phyloP scores from a whole-genome alignment of 805 yeast species.

The Candida sphagnicola region DNA sequence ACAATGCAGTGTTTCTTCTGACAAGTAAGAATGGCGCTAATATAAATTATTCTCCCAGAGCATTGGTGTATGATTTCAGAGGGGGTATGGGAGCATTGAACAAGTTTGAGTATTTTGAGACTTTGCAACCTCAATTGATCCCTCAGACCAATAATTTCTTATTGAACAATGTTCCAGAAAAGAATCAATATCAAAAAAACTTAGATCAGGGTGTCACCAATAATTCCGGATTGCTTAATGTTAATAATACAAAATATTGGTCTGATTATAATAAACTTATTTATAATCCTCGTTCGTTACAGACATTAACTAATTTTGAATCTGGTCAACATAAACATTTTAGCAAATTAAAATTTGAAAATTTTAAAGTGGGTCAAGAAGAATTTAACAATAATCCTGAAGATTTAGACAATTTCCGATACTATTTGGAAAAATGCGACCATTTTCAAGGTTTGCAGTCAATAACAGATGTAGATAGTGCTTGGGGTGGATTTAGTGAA shows the following conservation, averaged over 20 bases:
- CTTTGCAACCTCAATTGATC: conserved; percentile 24
- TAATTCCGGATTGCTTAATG: conserved; percentile 22
- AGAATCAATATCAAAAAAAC: conserved; percentile 60
- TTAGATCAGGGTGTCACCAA: conserved; percentile 47
- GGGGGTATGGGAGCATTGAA: conserved; percentile 75
- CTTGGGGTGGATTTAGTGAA: conserved; percentile 79
- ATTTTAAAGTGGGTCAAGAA: conserved; percentile 52
- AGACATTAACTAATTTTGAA: conserved; percentile 58
- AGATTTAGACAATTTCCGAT: conserved; percentile 52
- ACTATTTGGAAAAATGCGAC: conserved; percentile 72
- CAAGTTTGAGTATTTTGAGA: conserved; percentile 44
- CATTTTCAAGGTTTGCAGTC: conserved; percentile 66
- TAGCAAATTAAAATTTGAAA: conserved; percentile 39
- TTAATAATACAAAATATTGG: conserved; percentile 61
- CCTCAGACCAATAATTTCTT: conserved; percentile 3
- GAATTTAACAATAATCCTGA: conserved; percentile 45
- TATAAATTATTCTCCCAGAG: conserved; percentile 69
- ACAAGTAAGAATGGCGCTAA: conserved; percentile 26
- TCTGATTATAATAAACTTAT: conserved; percentile 71
- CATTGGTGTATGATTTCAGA: conserved; percentile 72
- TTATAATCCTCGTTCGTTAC: conserved; percentile 57
- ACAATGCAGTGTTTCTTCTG: conserved; percentile 38
- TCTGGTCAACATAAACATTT: conserved; percentile 24
- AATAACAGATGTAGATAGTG: conserved; percentile 65
- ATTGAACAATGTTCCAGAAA: conserved; percentile 25